Percentiles rank a stretch among this genome's conserved stretches.
Evolutionary conservation across 2,329 filamentous ascomycete species (phyloP).

Genomic region (Monosporascus sp.): DNA sequence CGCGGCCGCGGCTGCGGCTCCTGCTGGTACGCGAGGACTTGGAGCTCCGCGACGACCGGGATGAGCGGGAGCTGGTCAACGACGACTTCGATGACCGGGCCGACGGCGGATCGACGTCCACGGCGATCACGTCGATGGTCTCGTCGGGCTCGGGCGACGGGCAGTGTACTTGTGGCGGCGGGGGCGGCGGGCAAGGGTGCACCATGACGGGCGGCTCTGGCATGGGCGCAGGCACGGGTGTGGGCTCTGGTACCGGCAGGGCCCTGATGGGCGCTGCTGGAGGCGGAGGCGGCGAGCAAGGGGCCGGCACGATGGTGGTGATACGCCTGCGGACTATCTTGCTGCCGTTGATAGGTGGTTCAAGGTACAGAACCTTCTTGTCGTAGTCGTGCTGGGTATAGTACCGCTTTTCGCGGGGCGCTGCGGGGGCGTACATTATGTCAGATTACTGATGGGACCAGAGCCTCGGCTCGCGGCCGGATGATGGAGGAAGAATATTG

Average conservation of each 20-base stretch:
- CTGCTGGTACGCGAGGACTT: conserved; percentile 19
- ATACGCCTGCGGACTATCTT: conserved; percentile 30
- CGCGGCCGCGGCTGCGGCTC: conserved; percentile 20
- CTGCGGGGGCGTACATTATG: conserved; percentile 26
- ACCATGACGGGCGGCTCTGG: conserved; percentile 13
- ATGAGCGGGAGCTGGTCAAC: conserved; percentile 10
- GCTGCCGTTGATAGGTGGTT: conserved; percentile 31
- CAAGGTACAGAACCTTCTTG: conserved; percentile 37
- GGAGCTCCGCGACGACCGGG: conserved; percentile 16
- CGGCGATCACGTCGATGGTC: conserved; percentile 37
- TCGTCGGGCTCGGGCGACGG: conserved; percentile 16
- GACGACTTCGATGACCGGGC: conserved; percentile 21
- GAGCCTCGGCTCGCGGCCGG: conserved; percentile 2
- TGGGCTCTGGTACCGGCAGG: conserved; percentile 14
- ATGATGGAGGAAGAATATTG: background rate
- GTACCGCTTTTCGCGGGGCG: conserved; percentile 26
- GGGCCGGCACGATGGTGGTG: conserved; percentile 33
- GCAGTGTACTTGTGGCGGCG: conserved; percentile 11
- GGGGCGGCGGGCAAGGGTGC: conserved; percentile 19
- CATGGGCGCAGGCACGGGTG: conserved; percentile 4
- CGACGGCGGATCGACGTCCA: conserved; percentile 34
- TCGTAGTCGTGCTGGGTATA: conserved; percentile 16
- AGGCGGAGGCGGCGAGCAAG: conserved; percentile 16
- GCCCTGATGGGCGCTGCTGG: conserved; percentile 3
- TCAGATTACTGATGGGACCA: conserved; percentile 12